Conservation (phyloP, 257 asterid genomes). For the Solanum clarkiae region DNA sequence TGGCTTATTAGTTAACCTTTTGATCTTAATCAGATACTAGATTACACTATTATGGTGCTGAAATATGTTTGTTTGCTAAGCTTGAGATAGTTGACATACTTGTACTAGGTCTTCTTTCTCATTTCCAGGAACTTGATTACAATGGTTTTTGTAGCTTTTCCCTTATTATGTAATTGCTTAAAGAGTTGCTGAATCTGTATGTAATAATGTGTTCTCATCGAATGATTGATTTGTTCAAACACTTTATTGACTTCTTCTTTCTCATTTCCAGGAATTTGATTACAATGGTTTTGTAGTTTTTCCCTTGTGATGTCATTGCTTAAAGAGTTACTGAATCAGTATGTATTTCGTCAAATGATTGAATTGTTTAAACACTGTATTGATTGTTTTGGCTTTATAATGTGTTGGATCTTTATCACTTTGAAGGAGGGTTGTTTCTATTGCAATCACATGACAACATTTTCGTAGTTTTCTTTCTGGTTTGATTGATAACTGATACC, state of each 20-base stretch:
- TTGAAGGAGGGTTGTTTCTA: background rate
- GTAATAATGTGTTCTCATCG: background rate
- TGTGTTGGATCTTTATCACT: background rate
- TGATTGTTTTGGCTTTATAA: background rate
- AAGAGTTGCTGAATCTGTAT: background rate
- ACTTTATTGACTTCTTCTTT: background rate
- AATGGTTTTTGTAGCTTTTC: background rate
- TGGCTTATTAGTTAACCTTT: conserved; percentile 13
- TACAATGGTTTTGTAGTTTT: background rate
- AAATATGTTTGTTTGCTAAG: background rate
- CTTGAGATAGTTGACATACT: background rate
- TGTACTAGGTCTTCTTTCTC: background rate
- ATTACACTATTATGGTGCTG: background rate
- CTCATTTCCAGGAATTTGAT: background rate
- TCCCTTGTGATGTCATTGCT: background rate
- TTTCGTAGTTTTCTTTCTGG: background rate
- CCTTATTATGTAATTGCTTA: background rate
- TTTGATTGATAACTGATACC: background rate
- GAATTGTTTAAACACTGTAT: background rate
- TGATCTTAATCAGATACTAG: conserved; percentile 8
- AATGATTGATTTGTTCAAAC: background rate
- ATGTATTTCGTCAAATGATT: background rate
- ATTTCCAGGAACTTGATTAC: background rate
- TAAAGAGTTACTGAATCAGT: background rate
- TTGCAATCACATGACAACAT: background rate